Base-by-base conservation (phyloP, 208 protist species). In the Trypanosoma vivax region DNA sequence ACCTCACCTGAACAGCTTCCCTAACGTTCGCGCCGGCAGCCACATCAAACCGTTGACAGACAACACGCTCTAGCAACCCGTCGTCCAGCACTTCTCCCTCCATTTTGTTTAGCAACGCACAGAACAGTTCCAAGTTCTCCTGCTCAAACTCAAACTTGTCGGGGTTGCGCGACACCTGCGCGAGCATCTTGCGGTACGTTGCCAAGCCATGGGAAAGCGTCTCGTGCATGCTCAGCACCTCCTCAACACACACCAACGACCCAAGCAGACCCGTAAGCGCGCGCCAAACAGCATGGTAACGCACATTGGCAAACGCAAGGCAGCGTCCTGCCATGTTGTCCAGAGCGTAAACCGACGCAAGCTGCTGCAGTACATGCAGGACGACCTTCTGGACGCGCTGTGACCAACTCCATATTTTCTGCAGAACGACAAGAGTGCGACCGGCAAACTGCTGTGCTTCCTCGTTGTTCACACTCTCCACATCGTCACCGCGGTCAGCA, bases 181-280 rank as follows among this genome's bases (percentile, higher is more conserved):
- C 78, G 9, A 86, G 59, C 51, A 91, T 71, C 48, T 72, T 67
- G 41, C 79, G 74, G 50, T 87, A 93, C 25, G 74, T 60, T 23
- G 70, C 56, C 35, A 87, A 70, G 28, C 78, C 76, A 4, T 79
- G 64, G 1, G 40, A 28, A 21, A 96, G 50, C 4, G 65, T 66
- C 18, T 73, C 39, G 53, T 94, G 91, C 39, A 81, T 69, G 16
- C 55, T 47, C 23, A 96, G 61, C 1, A 97, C 69, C 35, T 84
- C 67, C 48, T 96, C 93, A 5, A 96, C 54, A 31, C 68, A 71
- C 35, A 95, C 73, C 19, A 96, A 63, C 3, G 85, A 70, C 0
- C 43, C 62, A 3, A 97, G 66, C 27, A 93, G 28, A 7, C 90
- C 76, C 1, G 47, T 60, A n/a, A 96, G 41, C 25, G 64, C 39